Conservation (phyloP, 768 basidiomycete species). For the Pleurotus citrinopileatus region DNA sequence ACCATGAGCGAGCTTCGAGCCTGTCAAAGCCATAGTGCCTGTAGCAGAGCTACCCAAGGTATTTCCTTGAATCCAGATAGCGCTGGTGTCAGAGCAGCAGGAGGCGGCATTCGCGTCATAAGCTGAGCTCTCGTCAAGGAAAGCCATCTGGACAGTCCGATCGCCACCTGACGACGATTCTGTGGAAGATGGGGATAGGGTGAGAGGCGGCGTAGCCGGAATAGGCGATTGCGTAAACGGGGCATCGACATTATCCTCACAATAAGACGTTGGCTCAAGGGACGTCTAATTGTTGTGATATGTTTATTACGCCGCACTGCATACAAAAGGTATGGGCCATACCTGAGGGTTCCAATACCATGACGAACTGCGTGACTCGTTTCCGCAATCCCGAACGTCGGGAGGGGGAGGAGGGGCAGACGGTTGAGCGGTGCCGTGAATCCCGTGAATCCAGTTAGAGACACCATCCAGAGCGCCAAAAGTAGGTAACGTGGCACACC, state of each 20-base stretch:
- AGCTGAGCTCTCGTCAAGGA: slow-evolving; percentile 38
- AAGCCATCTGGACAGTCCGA: slow-evolving; percentile 55
- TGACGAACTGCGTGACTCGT: not conserved
- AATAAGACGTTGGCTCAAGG: slow-evolving; percentile 9
- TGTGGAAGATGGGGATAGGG: slow-evolving; percentile 58
- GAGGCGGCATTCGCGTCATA: slow-evolving; percentile 10
- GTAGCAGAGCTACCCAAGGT: not conserved
- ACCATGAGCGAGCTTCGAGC: too few species aligned
- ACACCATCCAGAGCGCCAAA: slow-evolving; percentile 20
- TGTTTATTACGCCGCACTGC: not conserved
- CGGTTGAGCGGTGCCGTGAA: too few species aligned
- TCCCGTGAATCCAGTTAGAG: not conserved
- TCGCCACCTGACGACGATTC: slow-evolving; percentile 54
- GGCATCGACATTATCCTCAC: slow-evolving; percentile 12
- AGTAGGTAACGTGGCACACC: slow-evolving; percentile 40
- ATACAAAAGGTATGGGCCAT: not conserved
- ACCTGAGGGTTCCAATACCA: slow-evolving; percentile 4
- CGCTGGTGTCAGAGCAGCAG: slow-evolving; percentile 15
- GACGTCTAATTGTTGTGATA: not conserved
- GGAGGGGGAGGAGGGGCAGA: not conserved
- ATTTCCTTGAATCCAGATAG: not conserved
- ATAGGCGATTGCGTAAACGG: slow-evolving; percentile 31
- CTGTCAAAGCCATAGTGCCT: too few species aligned
- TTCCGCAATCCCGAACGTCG: not conserved
- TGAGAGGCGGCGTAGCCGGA: slow-evolving; percentile 56